Evolutionary conservation across 768 basidiomycete genomes (phyloP).

Genomic region (Glaciozyma antarctica): DNA sequence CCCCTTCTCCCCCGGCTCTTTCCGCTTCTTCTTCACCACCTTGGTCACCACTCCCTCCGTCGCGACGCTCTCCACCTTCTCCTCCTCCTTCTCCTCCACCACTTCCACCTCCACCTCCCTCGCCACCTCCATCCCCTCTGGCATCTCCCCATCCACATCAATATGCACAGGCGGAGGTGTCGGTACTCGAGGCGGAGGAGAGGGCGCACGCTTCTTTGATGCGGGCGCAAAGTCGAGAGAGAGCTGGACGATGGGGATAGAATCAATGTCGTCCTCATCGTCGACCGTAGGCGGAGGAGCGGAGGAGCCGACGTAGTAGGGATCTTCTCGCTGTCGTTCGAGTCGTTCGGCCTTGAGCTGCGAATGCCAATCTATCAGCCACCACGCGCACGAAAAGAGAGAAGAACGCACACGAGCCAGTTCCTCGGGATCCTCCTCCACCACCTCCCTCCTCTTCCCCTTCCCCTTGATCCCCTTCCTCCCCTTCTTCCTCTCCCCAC

Average conservation of each 20-base stretch:
- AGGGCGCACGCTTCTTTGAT: slow-evolving; percentile 27
- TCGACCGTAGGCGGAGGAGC: slow-evolving; percentile 46
- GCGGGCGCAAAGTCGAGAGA: slow-evolving; percentile 42
- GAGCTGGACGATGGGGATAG: slow-evolving; percentile 79
- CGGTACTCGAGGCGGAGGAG: slow-evolving; percentile 38
- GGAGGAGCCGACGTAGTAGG: slow-evolving; percentile 64
- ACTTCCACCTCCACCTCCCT: not conserved
- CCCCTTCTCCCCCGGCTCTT: not conserved
- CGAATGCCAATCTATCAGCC: slow-evolving; percentile 1
- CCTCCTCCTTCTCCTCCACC: not conserved
- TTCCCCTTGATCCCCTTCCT: slow-evolving; percentile 43
- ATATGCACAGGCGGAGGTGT: slow-evolving; percentile 48
- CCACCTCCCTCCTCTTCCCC: slow-evolving; percentile 44
- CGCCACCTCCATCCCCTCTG: slow-evolving; percentile 43
- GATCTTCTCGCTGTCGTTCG: slow-evolving; percentile 71
- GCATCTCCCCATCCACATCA: slow-evolving; percentile 79
- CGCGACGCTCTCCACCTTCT: slow-evolving; percentile 4
- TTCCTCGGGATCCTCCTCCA: slow-evolving; percentile 40
- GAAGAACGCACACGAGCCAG: slow-evolving; percentile 38
- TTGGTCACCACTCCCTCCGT: slow-evolving; percentile 16
- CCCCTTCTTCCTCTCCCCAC: slow-evolving; percentile 29
- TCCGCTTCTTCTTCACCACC: slow-evolving; percentile 29
- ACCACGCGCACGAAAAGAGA: too few relatives aligned
- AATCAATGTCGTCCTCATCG: slow-evolving; percentile 60
- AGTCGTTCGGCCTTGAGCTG: slow-evolving; percentile 68